A percentile compares a stretch with the other conserved stretches of the same genome.
These are phyloP conservation scores for Pseudonectria foliicola DNA, from an alignment of 2,329 filamentous ascomycete species.

Conservation along the genomic window DNA sequence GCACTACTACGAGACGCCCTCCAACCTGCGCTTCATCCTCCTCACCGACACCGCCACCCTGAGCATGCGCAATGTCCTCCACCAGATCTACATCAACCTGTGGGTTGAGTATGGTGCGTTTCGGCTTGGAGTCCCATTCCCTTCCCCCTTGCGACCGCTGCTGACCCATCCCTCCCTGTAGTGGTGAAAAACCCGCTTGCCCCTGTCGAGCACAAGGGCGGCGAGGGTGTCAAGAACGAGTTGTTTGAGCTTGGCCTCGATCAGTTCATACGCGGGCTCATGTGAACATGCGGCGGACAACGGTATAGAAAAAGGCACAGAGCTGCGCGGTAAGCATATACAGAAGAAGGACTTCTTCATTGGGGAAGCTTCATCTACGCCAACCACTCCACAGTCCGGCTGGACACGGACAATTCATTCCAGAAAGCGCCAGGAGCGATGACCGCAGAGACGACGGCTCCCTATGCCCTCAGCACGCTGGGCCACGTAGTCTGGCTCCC, in stretches of 20 bases:
- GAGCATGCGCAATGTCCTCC: slow-evolving; percentile 88
- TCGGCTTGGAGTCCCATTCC: neutral
- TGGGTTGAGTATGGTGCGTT: slow-evolving; percentile 86
- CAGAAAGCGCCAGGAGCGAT: too few relatives aligned
- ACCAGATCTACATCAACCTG: slow-evolving; percentile 97
- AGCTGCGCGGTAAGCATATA: neutral
- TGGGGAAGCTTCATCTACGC: too few relatives aligned
- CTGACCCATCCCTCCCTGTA: slow-evolving; percentile 20
- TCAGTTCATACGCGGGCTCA: slow-evolving; percentile 64
- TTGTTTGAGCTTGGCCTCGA: slow-evolving; percentile 67
- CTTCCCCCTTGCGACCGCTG: slow-evolving; percentile 1
- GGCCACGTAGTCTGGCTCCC: too few relatives aligned
- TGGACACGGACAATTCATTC: too few relatives aligned
- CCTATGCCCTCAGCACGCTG: too few relatives aligned
- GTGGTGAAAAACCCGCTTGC: slow-evolving; percentile 66
- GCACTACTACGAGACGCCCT: slow-evolving; percentile 97
- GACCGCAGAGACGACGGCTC: too few relatives aligned
- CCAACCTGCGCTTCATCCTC: slow-evolving; percentile 93
- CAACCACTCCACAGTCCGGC: too few relatives aligned
- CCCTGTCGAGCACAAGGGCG: slow-evolving; percentile 61
- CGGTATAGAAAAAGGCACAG: slow-evolving; percentile 4
- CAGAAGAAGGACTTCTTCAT: too few relatives aligned
- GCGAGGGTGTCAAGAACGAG: slow-evolving; percentile 63
- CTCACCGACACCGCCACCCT: slow-evolving; percentile 82
- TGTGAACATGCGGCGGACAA: slow-evolving; percentile 33